These are phyloP conservation scores for Lentinus brumalis DNA, from an alignment of 768 basidiomycete species.

Conservation along the genomic window DNA sequence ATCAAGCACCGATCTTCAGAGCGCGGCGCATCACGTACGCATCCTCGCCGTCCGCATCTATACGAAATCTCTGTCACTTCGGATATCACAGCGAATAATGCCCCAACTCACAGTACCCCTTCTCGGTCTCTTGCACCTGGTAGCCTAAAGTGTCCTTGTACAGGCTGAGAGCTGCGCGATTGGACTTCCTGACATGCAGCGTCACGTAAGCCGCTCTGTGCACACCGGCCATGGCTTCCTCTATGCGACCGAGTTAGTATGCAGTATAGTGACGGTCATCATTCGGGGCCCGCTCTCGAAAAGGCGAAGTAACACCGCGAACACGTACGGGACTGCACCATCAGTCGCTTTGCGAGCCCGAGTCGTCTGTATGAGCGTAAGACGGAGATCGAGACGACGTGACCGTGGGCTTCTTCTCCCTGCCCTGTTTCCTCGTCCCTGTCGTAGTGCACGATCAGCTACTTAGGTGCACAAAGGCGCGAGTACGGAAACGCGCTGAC, in stretches of 20 bases:
- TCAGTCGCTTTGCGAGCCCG: conserved; percentile 87
- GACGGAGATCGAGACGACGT: conserved; percentile 95
- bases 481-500: not conserved
- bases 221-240: conserved; percentile 82
- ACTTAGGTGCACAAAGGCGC: not conserved
- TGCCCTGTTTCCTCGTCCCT: conserved; percentile 67
- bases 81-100: not conserved
- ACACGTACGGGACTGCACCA: conserved; percentile 81
- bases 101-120: conserved; percentile 74
- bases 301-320: conserved; percentile 66
- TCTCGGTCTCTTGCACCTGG: conserved; percentile 75
- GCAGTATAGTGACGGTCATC: no score
- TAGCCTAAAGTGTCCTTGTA: conserved; percentile 89
- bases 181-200: conserved; percentile 87
- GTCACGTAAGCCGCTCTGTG: conserved; percentile 81
- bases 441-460: not conserved
- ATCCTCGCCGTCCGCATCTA: conserved; percentile 94
- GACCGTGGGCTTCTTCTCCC: conserved; percentile 68
- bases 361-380: conserved; percentile 84
- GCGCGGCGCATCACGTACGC: conserved; percentile 87
- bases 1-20: conserved; percentile 36
- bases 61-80: not conserved
- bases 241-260: conserved; percentile 38
- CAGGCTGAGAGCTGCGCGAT: conserved; percentile 82
- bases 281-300: no score